Evolutionary conservation across 139 green algal genomes (phyloP).

Genomic region (Monoraphidium neglectum): DNA sequence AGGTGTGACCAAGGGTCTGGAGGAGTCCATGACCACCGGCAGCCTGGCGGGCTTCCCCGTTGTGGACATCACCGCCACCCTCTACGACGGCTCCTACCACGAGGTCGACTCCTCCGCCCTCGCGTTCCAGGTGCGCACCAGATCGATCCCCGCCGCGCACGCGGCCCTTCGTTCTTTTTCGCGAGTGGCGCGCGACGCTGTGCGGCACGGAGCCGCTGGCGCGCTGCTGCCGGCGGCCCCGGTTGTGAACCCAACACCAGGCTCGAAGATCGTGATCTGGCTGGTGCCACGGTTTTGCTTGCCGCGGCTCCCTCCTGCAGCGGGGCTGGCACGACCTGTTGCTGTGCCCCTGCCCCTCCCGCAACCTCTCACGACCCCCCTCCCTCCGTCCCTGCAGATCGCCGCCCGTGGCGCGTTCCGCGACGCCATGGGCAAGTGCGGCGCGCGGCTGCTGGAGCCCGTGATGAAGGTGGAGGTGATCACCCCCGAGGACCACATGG

Average conservation of each 20-base stretch:
- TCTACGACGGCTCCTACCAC: slow-evolving; percentile 97
- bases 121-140: slow-evolving; percentile 85
- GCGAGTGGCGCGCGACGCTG: too few species aligned
- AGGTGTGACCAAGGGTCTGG: slow-evolving; percentile 81
- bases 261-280: too few species aligned
- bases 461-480: slow-evolving; percentile 98
- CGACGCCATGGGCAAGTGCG: slow-evolving; percentile 94
- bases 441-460: slow-evolving; percentile 92
- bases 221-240: too few species aligned
- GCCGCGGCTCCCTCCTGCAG: too few species aligned
- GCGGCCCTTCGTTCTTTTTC: slow-evolving; percentile 36
- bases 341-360: too few species aligned
- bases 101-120: slow-evolving; percentile 97
- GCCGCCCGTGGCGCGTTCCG: slow-evolving; percentile 79
- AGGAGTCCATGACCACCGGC: slow-evolving; percentile 93
- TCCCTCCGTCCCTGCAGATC: slow-evolving; percentile 82
- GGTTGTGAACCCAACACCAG: too few species aligned
- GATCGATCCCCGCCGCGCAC: slow-evolving; percentile 84
- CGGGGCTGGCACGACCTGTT: too few species aligned
- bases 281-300: too few species aligned
- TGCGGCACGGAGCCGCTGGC: too few species aligned
- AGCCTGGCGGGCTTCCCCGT: slow-evolving; percentile 96
- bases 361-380: too few species aligned
- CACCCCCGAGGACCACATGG: slow-evolving; percentile 96
- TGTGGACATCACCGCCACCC: slow-evolving; percentile 85